Conservation (phyloP, 148 eudicot species). For the Spergularia marina region DNA sequence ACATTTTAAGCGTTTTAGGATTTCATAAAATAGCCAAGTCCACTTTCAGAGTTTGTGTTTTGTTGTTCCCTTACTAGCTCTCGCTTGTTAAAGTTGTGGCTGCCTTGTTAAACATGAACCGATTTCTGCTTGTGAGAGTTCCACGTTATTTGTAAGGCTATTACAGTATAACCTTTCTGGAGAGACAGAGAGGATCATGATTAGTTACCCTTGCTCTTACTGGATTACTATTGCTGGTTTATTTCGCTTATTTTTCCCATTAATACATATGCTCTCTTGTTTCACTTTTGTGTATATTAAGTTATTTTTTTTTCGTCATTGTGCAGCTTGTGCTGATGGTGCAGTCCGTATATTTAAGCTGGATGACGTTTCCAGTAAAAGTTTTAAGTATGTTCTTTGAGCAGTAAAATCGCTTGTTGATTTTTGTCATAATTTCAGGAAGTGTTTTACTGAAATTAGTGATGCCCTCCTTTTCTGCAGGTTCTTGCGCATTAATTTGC, state of each 20-base stretch:
- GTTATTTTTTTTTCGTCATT: constrained; percentile 14
- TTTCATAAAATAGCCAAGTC: no score
- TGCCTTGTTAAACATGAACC: no score
- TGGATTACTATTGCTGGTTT: not conserved
- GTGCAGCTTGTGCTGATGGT: constrained; percentile 93
- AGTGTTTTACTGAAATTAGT: not conserved
- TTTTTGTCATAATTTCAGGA: not conserved
- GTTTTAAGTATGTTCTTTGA: constrained; percentile 73
- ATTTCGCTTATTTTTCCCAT: not conserved
- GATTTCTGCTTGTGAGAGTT: no score
- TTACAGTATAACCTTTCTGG: no score
- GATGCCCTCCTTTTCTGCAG: constrained; percentile 36
- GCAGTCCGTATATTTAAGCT: constrained; percentile 82
- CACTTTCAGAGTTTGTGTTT: no score
- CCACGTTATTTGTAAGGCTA: no score
- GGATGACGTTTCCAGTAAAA: constrained; percentile 88
- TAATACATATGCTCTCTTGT: not conserved
- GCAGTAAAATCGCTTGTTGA: not conserved
- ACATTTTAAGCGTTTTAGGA: no score
- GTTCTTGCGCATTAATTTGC: constrained; percentile 84
- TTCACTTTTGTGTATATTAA: not conserved
- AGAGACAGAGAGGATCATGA: not conserved
- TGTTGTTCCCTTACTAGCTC: no score
- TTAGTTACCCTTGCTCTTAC: not conserved
- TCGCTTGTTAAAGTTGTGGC: no score